Percentiles rank a stretch among this genome's conserved stretches.
Evolutionary conservation across 768 basidiomycete species (phyloP).

Genomic region (Chalciporus pseudorubinellus): DNA sequence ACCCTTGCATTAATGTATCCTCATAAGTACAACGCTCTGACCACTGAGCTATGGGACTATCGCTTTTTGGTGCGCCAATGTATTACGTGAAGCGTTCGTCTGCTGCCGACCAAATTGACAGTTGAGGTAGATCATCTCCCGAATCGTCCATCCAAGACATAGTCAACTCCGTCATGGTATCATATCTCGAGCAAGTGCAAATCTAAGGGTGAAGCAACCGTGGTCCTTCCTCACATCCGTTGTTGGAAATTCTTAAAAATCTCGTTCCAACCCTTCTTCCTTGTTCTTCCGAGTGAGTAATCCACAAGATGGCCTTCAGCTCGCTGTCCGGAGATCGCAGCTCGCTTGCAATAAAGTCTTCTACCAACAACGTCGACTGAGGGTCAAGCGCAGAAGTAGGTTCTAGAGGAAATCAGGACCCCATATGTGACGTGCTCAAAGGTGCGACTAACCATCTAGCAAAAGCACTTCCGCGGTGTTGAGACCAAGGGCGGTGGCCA

Average conservation of each 20-base stretch:
- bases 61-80: not conserved
- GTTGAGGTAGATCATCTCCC: too few relatives aligned
- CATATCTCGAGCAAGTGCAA: not conserved
- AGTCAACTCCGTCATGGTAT: too few relatives aligned
- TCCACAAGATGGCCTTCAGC: conserved; percentile 80
- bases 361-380: conserved; percentile 61
- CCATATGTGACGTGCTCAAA: not conserved
- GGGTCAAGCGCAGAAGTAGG: conserved; percentile 88
- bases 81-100: not conserved
- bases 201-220: conserved; percentile 27
- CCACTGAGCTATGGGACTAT: conserved; percentile 59
- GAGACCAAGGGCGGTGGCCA: conserved; percentile 73
- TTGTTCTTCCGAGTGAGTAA: conserved; percentile 85
- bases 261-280: conserved; percentile 70
- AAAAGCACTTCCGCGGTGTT: conserved; percentile 76
- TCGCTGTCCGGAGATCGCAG: conserved; percentile 46
- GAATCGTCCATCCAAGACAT: too few relatives aligned
- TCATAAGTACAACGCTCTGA: conserved; percentile 63
- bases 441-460: conserved; percentile 60
- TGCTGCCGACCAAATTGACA: too few relatives aligned
- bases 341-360: conserved; percentile 54
- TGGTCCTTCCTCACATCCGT: conserved; percentile 44
- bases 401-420: conserved; percentile 44
- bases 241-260: conserved; percentile 49
- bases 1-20: conserved; percentile 57